Evolutionary conservation across 345 rosid genomes (phyloP).

Genomic region (Citrus trifoliata): DNA sequence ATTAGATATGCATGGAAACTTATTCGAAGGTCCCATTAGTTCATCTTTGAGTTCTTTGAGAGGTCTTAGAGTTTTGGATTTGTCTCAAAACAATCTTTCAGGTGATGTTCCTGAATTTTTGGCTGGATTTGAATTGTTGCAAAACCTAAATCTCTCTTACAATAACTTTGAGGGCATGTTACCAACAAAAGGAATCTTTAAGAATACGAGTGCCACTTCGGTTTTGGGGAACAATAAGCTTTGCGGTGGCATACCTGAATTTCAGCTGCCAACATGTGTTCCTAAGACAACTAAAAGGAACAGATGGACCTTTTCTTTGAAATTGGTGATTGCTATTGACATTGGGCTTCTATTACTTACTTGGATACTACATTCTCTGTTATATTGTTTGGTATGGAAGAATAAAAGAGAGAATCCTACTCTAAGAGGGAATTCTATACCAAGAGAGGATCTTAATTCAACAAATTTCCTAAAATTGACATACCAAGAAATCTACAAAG

Average conservation of each 20-base stretch:
- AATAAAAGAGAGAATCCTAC: neutral
- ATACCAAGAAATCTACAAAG: neutral
- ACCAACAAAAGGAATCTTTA: too few relatives aligned
- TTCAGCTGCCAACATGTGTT: conserved; percentile 15
- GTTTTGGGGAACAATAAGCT: too few relatives aligned
- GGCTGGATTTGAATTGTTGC: neutral
- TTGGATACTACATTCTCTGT: neutral
- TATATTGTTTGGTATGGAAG: neutral
- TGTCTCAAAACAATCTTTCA: conserved; percentile 2
- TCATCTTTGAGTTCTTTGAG: too few relatives aligned
- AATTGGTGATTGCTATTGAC: neutral
- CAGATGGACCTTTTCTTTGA: neutral
- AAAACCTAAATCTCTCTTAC: conserved; percentile 7
- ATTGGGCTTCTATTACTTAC: neutral
- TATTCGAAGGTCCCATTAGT: conserved; percentile 9
- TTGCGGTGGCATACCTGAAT: neutral
- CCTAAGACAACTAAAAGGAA: neutral
- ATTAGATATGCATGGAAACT: neutral
- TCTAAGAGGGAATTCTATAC: neutral
- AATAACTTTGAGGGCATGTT: too few relatives aligned
- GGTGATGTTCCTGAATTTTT: conserved; percentile 16
- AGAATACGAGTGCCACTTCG: too few relatives aligned
- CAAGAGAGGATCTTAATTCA: neutral
- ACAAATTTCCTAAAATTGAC: neutral
- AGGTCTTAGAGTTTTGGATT: too few relatives aligned